Conservation (phyloP, 306 rosid species). For the cucumber (Cucumis sativus) region DNA sequence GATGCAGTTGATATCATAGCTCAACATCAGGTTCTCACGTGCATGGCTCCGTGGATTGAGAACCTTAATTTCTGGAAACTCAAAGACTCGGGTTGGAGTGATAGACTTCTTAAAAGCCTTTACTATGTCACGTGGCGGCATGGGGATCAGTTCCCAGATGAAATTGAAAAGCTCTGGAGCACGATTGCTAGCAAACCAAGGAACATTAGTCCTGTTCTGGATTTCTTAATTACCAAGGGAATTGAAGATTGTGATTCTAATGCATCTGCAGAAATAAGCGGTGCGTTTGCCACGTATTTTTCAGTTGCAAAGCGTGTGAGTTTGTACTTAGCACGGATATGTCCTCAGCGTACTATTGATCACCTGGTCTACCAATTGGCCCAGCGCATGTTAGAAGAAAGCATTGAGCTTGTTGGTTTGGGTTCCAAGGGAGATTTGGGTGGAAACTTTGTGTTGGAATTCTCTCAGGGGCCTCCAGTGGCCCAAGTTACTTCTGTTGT, state of each 20-base stretch:
- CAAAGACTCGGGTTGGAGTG: slow-evolving; percentile 94
- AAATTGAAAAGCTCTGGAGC: slow-evolving; percentile 99
- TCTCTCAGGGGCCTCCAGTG: slow-evolving; percentile 90
- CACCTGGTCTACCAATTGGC: slow-evolving; percentile 94
- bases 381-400: slow-evolving; percentile 91
- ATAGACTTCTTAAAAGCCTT: slow-evolving; percentile 87
- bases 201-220: slow-evolving; percentile 94
- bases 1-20: slow-evolving; percentile 99
- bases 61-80: slow-evolving; percentile 97
- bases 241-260: slow-evolving; percentile 99
- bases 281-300: slow-evolving; percentile 97
- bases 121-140: slow-evolving; percentile 97
- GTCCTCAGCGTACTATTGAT: slow-evolving; percentile 97
- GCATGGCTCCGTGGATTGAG: slow-evolving; percentile 99
- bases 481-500: slow-evolving; percentile 78
- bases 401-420: slow-evolving; percentile 57
- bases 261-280: slow-evolving; percentile 98
- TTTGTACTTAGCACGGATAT: slow-evolving; percentile 87
- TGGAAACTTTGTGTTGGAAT: slow-evolving; percentile 83
- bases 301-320: slow-evolving; percentile 96
- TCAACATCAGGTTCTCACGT: slow-evolving; percentile 98
- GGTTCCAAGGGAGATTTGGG: slow-evolving; percentile 57
- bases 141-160: slow-evolving; percentile 97
- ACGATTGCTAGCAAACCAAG: slow-evolving; percentile 99
- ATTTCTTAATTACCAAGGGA: slow-evolving; percentile 96